Base-by-base conservation (phyloP, 163 green algal genomes). In the Scenedesmus sp. region DNA sequence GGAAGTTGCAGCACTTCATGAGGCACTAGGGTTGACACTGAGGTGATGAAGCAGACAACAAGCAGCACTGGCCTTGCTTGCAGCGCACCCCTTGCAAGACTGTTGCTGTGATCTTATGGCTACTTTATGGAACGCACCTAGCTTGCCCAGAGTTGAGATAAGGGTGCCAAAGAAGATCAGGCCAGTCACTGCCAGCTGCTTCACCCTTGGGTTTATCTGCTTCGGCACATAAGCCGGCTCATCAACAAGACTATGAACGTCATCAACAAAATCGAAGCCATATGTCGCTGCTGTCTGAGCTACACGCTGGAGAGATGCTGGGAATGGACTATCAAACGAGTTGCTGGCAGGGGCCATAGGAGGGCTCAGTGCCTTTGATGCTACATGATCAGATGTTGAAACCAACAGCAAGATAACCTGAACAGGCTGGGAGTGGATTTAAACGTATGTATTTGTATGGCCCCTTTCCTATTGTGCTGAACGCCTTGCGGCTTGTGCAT, bases 221-320 rank as follows among this genome's bases (percentile, higher is more conserved):
- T 72, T 72, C 4, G 24, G 59, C 59, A 72, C 59, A 24, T 72
- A 72, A 22, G 44, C 22, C 40, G 51, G 79, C 26, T 83, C 49
- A 73, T 90, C 85, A 3, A 90, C 42, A 35, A 90, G 68, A 26
- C 26, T 83, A n/a, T 90, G 85, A 35, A 90, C 72, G 26, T 85
- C 40, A 85, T 85, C 40, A 0, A 61, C 76, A 56, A 83, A 33
- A 10, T n/a, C 42, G 76, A 56, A 83, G 33, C 76, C 42, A 49
- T 56, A 49, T 83, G 76, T 83, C 76, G 76, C 76, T 56, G 76
- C 76, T 56, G 59, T 72, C 59, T 72, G 22, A 33, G 59, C 59
- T 72, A 72, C 59, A 72, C 59, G 59, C 59, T 72, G 59, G 59
- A 72, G 35, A 72, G 59, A 72, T 72, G 59, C 59, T 72, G 33